Base-by-base conservation (phyloP, 2,329 filamentous ascomycete genomes). In the Allantophomopsis lycopodina region DNA sequence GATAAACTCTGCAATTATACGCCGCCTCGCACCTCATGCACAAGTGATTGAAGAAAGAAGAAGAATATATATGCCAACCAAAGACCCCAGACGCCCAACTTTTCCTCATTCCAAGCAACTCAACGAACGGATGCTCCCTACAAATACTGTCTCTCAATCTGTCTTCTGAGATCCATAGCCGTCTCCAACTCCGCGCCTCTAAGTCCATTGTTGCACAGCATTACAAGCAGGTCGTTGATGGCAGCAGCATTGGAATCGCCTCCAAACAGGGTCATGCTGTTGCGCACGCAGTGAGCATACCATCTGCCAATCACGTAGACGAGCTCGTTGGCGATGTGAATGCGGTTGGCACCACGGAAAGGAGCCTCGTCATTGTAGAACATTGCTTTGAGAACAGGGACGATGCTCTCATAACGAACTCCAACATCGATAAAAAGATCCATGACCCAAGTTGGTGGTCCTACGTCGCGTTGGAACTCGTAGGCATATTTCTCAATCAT, bases 321-420 rank as follows among this genome's bases (percentile, higher is more conserved):
- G 33, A 82, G 68, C 54, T 82, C 76, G 18, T 66, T 65, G 2
- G 73, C 73, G 6, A 83, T 62, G 42, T 69, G 59, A 33, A 66
- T 65, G 35, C 73, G 65, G 41, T 73, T 71, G 4, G 62, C 56
- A 4, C 73, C 74, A 30, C 67, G 60, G 55, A 83, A 84, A 0
- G 79, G 79, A 5, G 69, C 62, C 49, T 80, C 73, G 46, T 79
- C 74, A 31, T 71, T 71, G 56, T 80, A 82, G 60, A 76, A 83
- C 58, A 83, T 71, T 20, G 63, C 61, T 53, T 83, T 79, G 8
- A 84, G 60, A 2, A 76, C 69, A 1, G 68, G 63, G 48, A 82
- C 67, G 8, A 83, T 58, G 7, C 65, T 63, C 50, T 83, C 79
- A 43, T 70, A 69, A 0, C 75, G 62, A 14, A 81, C 70, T 2